Percentiles rank a stretch among this genome's conserved stretches.
Evolutionary conservation across 768 basidiomycete species (phyloP).

Genomic region (Pholiota microspora): DNA sequence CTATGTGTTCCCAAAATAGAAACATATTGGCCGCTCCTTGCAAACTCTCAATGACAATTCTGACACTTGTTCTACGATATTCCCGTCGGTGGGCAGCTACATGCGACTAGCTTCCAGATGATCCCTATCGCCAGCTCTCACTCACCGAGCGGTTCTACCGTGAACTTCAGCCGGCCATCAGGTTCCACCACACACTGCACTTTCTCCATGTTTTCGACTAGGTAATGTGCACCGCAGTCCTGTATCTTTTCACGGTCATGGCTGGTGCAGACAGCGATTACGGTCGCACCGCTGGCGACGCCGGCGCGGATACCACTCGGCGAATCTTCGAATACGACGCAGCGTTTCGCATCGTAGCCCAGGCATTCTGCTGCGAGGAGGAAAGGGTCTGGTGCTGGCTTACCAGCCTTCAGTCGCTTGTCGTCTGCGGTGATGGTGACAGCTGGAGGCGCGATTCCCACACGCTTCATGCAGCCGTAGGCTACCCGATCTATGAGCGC

Average conservation of each 20-base stretch:
- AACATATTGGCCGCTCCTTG: no score
- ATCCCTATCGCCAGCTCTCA: no score
- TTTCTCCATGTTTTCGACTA: conserved; percentile 54
- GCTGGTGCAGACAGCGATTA: conserved; percentile 74
- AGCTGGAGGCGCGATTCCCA: conserved; percentile 63
- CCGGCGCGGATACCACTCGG: conserved; percentile 76
- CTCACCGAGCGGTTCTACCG: conserved; percentile 20
- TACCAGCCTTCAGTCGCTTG: conserved; percentile 65
- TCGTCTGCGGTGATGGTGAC: conserved; percentile 79
- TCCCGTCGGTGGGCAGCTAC: no score
- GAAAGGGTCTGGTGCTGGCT: conserved; percentile 64
- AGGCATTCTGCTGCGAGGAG: conserved; percentile 59
- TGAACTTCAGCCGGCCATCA: conserved; percentile 45
- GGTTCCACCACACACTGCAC: conserved; percentile 36
- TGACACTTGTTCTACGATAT: no score
- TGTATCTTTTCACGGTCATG: conserved; percentile 58
- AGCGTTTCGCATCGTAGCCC: conserved; percentile 53
- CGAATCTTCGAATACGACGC: conserved; percentile 80
- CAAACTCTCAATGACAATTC: no score
- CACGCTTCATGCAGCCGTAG: conserved; percentile 67
- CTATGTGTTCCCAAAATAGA: no score
- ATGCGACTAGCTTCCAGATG: no score
- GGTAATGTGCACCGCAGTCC: conserved; percentile 53
- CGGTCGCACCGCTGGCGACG: conserved; percentile 69
- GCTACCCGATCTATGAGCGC: conserved; percentile 40